Base-by-base conservation (phyloP, 129 eudicot genomes). In the Deinandra increscens region DNA sequence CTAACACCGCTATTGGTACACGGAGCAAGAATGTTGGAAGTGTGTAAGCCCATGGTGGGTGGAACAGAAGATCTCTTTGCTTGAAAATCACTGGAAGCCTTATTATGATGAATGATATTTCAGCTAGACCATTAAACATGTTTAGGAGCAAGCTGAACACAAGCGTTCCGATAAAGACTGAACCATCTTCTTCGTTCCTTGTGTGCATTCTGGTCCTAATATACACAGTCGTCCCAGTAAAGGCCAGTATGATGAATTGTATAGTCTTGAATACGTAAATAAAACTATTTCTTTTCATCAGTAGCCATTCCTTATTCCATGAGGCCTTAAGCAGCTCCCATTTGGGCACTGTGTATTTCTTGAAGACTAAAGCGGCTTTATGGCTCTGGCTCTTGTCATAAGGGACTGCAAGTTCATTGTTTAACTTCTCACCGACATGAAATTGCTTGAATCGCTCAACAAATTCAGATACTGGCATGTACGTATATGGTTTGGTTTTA, bases 51-150 rank as follows among this genome's bases (percentile, higher is more conserved):
- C 97, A 91, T 6, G 92, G 71, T 17, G 97, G 97, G 58, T 84
- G 87, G 70, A 91, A 91, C 10, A 91, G 74, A 68, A 85, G 89
- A 66, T 91, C 97, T 68, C 96, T 75, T 4, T 91, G 97, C 80
- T 91, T 91, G 70, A 83, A 87, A 53, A 91, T 78, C 3, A 91
- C 97, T 9, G 97, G 96, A 81, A 91, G 90, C 53, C 97, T 86
- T 42, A 80, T 75, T 46, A 87, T 71, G 7, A 77, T 81, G 58
- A 87, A 70, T 0, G 96, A 56, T 19, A 87, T 85, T 71, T 91
- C 97, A 26, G 97, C 78, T 61, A 91, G 80, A 23, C 92, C 95
- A 69, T 85, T 91, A 69, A 91, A 91, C 80, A 84, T 83, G 64
- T 87, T 91, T 48, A 78, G 51, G 43, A 91, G 77, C 66, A 82